Conservation (phyloP, 2,329 filamentous ascomycete genomes). For the Cordyceps cicadae region DNA sequence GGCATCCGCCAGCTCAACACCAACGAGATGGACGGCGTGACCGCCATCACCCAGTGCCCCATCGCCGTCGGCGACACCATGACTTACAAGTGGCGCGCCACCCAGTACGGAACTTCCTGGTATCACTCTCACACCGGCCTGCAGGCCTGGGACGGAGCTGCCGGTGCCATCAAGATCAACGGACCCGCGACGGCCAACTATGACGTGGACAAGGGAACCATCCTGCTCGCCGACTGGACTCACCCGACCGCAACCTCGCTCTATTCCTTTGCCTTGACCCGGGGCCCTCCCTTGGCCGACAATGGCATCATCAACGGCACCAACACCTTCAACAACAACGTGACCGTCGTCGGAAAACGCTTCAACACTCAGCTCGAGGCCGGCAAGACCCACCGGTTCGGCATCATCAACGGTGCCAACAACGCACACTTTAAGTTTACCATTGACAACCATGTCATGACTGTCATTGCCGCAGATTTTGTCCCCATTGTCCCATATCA, state of each 20-base stretch:
- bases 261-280: not conserved
- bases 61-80: constrained; percentile 41
- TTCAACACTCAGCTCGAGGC: constrained; percentile 30
- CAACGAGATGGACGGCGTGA: constrained; percentile 49
- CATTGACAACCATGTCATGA: constrained; percentile 49
- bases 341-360: constrained; percentile 23
- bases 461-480: constrained; percentile 50
- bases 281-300: constrained; percentile 21
- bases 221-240: constrained; percentile 53
- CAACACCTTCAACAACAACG: constrained; percentile 11
- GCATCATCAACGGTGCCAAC: constrained; percentile 39
- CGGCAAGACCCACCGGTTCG: constrained; percentile 37
- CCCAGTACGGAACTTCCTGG: constrained; percentile 47
- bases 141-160: constrained; percentile 45
- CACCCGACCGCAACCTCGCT: constrained; percentile 21
- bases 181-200: constrained; percentile 51
- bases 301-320: constrained; percentile 39
- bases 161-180: constrained; percentile 53
- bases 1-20: constrained; percentile 50
- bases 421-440: constrained; percentile 40
- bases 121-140: constrained; percentile 53
- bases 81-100: constrained; percentile 51
- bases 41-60: constrained; percentile 40
- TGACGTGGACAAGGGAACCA: constrained; percentile 53
- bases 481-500: constrained; percentile 49